Base-by-base conservation (phyloP, 2,329 filamentous ascomycete genomes). In the Aureobasidium lini region DNA sequence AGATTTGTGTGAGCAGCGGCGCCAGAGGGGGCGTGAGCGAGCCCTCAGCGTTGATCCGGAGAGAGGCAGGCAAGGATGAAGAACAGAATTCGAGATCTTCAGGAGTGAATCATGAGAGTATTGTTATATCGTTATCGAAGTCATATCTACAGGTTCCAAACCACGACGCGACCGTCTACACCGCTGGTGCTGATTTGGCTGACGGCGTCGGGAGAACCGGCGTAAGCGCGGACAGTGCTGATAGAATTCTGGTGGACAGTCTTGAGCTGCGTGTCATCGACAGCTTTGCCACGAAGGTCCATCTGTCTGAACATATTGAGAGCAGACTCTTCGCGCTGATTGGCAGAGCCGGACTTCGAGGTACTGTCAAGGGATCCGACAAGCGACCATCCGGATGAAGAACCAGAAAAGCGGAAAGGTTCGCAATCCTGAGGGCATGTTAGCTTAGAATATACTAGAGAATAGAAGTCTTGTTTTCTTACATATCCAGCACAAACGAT, bases 221-320 rank as follows among this genome's bases (percentile, higher is more conserved):
- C 84, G 71, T 87, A 96, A 18, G 84, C 80, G 44, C 94, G 84
- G 53, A 99, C 79, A 2, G 86, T 96, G 69, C 84, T 90, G 70
- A 99, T 89, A 29, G 92, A 96, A 76, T 99, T 99, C 73, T 99
- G 94, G 75, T 99, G 94, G 48, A 94, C 85, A 10, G 94, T 97
- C 77, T 90, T 94, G 66, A 99, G 81, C 77, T 95, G 89, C 4
- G 92, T 96, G 72, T 97, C 92, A 69, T 95, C 91, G 71, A 90
- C 90, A 59, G 81, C 79, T 76, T 95, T 95, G 63, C 94, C 94
- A 81, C 94, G 96, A 65, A 99, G 81, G 75, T 99, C 94, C 94
- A 99, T 97, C 78, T 96, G 92, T 69, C 86, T 85, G 78, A 99
- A 99, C 90, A 97, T 96, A 75, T 97, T 96, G 72, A 96, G 79